Evolutionary conservation across 2,329 filamentous ascomycete species (phyloP), one percentile per base, ranked within the genome.

Genomic region (Onygenales sp.): DNA sequence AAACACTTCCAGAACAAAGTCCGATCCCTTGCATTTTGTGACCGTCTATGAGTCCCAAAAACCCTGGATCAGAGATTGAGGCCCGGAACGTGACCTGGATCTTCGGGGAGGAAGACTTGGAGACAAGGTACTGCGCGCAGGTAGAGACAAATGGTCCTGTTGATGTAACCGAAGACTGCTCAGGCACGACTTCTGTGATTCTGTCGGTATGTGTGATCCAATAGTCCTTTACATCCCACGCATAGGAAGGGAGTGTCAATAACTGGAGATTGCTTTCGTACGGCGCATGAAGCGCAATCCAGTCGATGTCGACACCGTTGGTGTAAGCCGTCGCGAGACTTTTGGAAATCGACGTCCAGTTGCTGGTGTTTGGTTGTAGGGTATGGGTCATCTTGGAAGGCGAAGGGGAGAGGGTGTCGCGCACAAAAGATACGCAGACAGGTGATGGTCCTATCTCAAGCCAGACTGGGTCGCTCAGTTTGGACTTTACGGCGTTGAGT

Each of bases 381-480:
- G 83, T 82, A 2, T 83, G 77, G 9, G 79, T 76, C 11, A 79
- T 78, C 42, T 78, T 73, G 31, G 78, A 79, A 9, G 75, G 70
- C 5, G 71, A 69, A 31, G 78, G 78, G 51, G 86, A 76, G 4
- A 79, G 81, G 14, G 80, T 78, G 72, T 84, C 85, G 58, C 38
- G 38, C 38, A 88, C 78, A 77, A 89, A 84, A 55, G 79, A 78
- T 43, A 78, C 77, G 67, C 82, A 86, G 11, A 89, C 79, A 0
- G 85, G 84, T 61, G 88, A 83, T 36, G 86, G 84, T 14, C 86
- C 86, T 58, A 89, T 71, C 65, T 90, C 86, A 54, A 89, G 72
- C 80, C 82, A 89, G 35, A 83, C 77, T 69, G 83, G 81, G 58
- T 83, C 80, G 57, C 84, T 77, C 47, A 87, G 80, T 13, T 78